Evolutionary conservation across 1,284 basidiomycete species (phyloP), one percentile per base, ranked within the genome.

Genomic region (Boletus semigastroideus): DNA sequence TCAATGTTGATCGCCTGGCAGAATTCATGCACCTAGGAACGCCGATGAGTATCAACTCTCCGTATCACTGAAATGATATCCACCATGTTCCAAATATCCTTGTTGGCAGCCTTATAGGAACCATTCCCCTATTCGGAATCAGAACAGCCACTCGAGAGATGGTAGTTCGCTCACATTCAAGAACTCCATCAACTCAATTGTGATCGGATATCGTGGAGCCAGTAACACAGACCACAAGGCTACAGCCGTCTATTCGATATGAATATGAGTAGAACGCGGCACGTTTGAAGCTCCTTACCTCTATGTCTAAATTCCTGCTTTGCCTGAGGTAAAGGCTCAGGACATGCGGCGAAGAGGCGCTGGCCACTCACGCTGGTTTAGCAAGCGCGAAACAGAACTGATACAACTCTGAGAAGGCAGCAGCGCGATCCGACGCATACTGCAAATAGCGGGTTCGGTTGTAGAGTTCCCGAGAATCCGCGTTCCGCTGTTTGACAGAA

Each of bases 21-120:
- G 62, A 90, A 90, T 62, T 90, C 88, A 28, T 83, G 73, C 69
- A 85, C 84, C 87, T 88, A 58, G 31, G 39, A 42, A 42, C 43
- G 33, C 33, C 54, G 28, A 50, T 60, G 30, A 53, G 49, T 31
- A 44, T 48, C 57, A 55, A 42, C 4, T 16, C 46, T 17, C 12
- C 8, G 22, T 9, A 39, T 52, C 45, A 19, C 42, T 25, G 6
- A 45, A 39, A 37, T 30, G 27, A 40, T 38, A 71, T 75, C n/a
- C 53, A 87, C 87, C 88, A 91, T 91, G 51, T 68, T 78, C 89
- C 89, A 91, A n/a, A 90, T 68, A 68, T 91, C 89, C 62, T 90
- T 91, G 64, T 88, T 91, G 7, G 82, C 81, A 0, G 84, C 86
- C 61, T 83, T 90, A 69, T 87, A 88, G 1, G 73, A 77, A 9